Conservation (phyloP, 2,329 filamentous ascomycete species). For the Rutstroemia sp. region DNA sequence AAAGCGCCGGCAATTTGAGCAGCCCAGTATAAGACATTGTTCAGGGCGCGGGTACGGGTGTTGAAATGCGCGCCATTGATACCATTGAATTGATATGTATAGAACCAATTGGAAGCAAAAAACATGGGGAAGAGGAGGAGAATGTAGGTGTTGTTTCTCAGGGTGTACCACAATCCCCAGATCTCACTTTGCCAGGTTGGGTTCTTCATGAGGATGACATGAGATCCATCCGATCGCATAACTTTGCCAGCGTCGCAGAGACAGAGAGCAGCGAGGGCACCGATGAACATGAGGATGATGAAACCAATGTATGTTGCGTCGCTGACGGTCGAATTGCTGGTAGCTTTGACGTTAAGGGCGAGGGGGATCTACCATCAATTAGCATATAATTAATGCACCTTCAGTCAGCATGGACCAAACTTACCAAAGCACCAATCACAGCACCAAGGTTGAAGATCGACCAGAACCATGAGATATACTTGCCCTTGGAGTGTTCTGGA, state of each 20-base stretch:
- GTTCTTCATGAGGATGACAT: slow-evolving; percentile 80
- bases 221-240: slow-evolving; percentile 63
- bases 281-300: slow-evolving; percentile 66
- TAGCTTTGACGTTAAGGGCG: slow-evolving; percentile 58
- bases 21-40: slow-evolving; percentile 69
- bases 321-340: slow-evolving; percentile 40
- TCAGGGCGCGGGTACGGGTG: slow-evolving; percentile 63
- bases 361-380: slow-evolving; percentile 49
- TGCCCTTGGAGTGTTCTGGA: slow-evolving; percentile 69
- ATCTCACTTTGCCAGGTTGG: slow-evolving; percentile 76
- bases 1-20: slow-evolving; percentile 72
- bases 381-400: not conserved
- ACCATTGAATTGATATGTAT: slow-evolving; percentile 68
- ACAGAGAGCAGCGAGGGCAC: slow-evolving; percentile 62
- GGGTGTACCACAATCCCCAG: slow-evolving; percentile 62
- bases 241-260: slow-evolving; percentile 59
- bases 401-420: slow-evolving; percentile 10
- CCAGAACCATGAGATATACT: slow-evolving; percentile 87
- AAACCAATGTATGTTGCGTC: slow-evolving; percentile 80
- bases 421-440: slow-evolving; percentile 65
- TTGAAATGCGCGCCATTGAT: slow-evolving; percentile 65
- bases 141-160: slow-evolving; percentile 63
- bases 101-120: slow-evolving; percentile 70
- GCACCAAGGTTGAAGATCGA: slow-evolving; percentile 87
- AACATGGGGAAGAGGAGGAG: slow-evolving; percentile 72